phyloP scores from a whole-genome alignment of 495 filamentous ascomycete species.

The Xylaria bambusicola region DNA sequence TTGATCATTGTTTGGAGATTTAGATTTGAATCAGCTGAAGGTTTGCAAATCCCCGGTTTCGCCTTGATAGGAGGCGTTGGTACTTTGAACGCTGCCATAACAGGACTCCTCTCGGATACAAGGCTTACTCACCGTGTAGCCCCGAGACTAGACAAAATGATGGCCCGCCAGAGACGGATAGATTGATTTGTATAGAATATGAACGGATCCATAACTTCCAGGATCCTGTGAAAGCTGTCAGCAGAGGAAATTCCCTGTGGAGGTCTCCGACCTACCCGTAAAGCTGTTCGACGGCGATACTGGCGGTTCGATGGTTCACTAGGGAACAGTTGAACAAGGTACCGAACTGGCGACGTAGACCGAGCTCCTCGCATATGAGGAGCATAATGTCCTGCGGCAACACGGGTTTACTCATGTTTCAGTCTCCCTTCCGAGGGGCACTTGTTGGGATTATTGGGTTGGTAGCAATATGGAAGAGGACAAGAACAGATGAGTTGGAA shows the following conservation, averaged over 20 bases:
- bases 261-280: slow-evolving; percentile 52
- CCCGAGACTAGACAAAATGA: slow-evolving; percentile 66
- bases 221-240: slow-evolving; percentile 37
- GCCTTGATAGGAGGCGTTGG: no score
- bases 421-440: no score
- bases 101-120: no score
- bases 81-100: no score
- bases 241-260: slow-evolving; percentile 11
- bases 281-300: slow-evolving; percentile 60
- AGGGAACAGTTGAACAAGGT: slow-evolving; percentile 59
- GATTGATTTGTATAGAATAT: slow-evolving; percentile 42
- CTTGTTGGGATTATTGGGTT: no score
- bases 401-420: slow-evolving; percentile 6
- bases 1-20: no score
- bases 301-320: slow-evolving; percentile 52
- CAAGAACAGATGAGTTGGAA: no score
- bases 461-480: background rate
- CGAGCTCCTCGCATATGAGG: slow-evolving; percentile 60
- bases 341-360: slow-evolving; percentile 51
- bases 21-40: no score
- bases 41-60: no score
- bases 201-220: slow-evolving; percentile 23
- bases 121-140: slow-evolving; percentile 40
- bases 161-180: slow-evolving; percentile 67
- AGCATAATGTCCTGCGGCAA: slow-evolving; percentile 63